These are phyloP conservation scores for Aspergillus caelatus DNA, from an alignment of 2,329 filamentous ascomycete genomes.

Conservation along the genomic window DNA sequence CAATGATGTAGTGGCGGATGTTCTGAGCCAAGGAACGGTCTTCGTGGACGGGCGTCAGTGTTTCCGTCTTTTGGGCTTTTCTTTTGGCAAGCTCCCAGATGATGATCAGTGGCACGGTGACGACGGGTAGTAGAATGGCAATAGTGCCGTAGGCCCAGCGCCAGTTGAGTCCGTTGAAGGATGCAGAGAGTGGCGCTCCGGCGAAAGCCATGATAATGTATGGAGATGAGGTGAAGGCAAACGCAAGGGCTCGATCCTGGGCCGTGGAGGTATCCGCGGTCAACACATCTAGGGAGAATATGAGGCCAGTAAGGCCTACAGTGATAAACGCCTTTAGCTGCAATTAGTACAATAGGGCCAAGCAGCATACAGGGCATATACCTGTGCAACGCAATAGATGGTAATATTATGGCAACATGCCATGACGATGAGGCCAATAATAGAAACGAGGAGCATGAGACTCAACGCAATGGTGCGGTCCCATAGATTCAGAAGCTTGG, in stretches of 20 bases:
- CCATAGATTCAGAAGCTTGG: constrained; percentile 66
- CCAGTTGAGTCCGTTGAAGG: constrained; percentile 55
- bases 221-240: constrained; percentile 60
- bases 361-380: neutral
- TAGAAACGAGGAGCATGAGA: constrained; percentile 51
- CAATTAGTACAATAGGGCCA: neutral
- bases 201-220: constrained; percentile 64
- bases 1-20: constrained; percentile 53
- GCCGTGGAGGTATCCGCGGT: constrained; percentile 63
- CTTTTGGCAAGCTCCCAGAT: constrained; percentile 56
- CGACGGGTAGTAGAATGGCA: constrained; percentile 59
- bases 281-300: constrained; percentile 59
- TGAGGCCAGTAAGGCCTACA: constrained; percentile 57
- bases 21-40: constrained; percentile 48
- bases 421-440: constrained; percentile 61
- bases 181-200: constrained; percentile 54
- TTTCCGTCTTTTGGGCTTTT: constrained; percentile 57
- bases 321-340: constrained; percentile 57
- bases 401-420: constrained; percentile 62
- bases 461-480: constrained; percentile 62
- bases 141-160: constrained; percentile 65
- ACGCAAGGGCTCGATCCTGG: constrained; percentile 60
- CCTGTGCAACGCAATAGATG: constrained; percentile 64
- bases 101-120: constrained; percentile 57
- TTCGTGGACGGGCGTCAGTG: constrained; percentile 41